Evolutionary conservation across 2,329 filamentous ascomycete species (phyloP).

Genomic region (Akanthomyces muscarius): DNA sequence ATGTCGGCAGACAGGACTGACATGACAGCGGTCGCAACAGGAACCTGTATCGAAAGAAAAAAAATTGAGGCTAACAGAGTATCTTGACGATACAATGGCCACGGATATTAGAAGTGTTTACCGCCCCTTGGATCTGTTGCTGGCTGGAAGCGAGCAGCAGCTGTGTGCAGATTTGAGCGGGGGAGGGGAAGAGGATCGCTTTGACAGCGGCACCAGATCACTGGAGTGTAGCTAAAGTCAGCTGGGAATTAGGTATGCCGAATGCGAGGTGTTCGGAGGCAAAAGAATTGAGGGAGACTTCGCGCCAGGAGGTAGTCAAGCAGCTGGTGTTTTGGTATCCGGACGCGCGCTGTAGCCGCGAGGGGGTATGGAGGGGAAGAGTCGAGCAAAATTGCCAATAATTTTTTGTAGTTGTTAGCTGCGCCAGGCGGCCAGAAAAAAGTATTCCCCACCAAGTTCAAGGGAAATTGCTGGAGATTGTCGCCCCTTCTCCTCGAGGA

Average conservation of each 20-base stretch:
- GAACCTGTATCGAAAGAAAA: neutral
- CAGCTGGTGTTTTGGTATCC: constrained; percentile 4
- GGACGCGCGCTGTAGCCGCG: constrained; percentile 16
- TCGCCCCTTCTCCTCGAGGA: neutral
- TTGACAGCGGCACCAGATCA: neutral
- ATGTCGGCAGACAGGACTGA: constrained; percentile 82
- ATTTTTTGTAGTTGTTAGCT: constrained; percentile 13
- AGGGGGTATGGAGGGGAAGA: constrained; percentile 18
- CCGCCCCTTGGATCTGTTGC: neutral
- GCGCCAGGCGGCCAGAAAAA: constrained; percentile 10
- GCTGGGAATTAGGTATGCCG: neutral
- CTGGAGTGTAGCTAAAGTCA: neutral
- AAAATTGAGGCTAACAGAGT: neutral
- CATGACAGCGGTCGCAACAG: constrained; percentile 48
- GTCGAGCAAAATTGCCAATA: constrained; percentile 16
- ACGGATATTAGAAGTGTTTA: neutral
- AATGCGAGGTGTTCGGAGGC: neutral
- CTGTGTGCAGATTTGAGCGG: constrained; percentile 6
- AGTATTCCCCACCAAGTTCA: constrained; percentile 3
- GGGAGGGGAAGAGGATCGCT: constrained; percentile 5
- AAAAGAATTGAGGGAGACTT: neutral
- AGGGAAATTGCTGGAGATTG: neutral
- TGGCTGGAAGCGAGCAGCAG: neutral
- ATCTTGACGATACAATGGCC: neutral
- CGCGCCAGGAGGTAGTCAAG: constrained; percentile 2